Base-by-base conservation (phyloP, 352 stramenopile genomes). In the Sclerospora graminicola region DNA sequence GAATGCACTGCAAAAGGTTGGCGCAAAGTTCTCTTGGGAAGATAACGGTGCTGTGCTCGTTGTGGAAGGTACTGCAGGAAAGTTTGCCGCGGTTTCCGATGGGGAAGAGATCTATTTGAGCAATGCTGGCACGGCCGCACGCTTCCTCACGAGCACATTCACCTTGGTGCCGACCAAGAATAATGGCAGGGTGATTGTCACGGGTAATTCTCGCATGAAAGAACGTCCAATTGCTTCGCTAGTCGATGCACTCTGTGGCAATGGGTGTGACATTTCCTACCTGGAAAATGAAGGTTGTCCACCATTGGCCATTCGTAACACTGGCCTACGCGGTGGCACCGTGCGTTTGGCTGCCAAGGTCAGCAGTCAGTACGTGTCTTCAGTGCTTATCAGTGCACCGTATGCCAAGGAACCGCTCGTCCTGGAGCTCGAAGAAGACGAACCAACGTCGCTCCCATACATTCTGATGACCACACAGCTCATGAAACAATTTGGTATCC, bases 401-500 rank as follows among this genome's bases (percentile, higher is more conserved):
- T 89, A 95, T 46, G 82, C 83, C 4, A 65, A 62, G 30, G 56
- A 78, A 38, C 70, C 75, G 14, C 60, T 95, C 18, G 70, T 85
- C 45, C 57, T 98, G 30, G 69, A 91, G 40, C 94, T 99, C 44
- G 81, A 81, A 31, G 95, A 97, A 50, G 94, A 98, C 56, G 82
- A 98, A 43, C 79, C 97, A 14, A 98, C 97, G 35, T 98, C 89
- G 29, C 76, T 95, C 31, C 96, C 96, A 13, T 99, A 99, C 67
- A 80, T 98, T 19, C 69, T 84, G 29, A 96, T 87, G 53, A 98
- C 69, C 51, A 96, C 62, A 50, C 90, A 97, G 44, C 66, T 99
- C 2, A 98, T 99, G 95, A 76, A 93, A 49, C 84, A 95, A 41
- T 99, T 98, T 63, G 95, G 94, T 32, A 88, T 97, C 16, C 51